These are phyloP conservation scores for Exophiala spinifera DNA, from an alignment of 2,329 filamentous ascomycete species.

Conservation along the genomic window DNA sequence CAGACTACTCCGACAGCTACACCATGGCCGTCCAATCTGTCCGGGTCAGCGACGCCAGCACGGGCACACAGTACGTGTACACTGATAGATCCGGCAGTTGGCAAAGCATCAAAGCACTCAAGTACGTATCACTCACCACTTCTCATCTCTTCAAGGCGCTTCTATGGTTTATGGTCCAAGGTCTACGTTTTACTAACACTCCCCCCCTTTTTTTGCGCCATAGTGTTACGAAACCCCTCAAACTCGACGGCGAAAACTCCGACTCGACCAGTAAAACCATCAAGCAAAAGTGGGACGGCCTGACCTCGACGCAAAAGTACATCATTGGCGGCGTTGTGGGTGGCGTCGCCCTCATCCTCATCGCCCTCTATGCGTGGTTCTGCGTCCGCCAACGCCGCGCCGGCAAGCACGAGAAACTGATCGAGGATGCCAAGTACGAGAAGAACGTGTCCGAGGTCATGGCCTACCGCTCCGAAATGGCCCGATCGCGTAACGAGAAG, in stretches of 20 bases:
- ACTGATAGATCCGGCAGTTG: constrained; percentile 39
- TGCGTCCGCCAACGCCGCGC: constrained; percentile 50
- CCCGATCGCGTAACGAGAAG: constrained; percentile 21
- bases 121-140: too few species aligned
- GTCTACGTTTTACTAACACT: too few species aligned
- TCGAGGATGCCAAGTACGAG: constrained; percentile 48
- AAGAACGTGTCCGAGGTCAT: constrained; percentile 37
- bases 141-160: too few species aligned
- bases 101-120: constrained; percentile 47
- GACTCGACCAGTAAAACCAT: constrained; percentile 21
- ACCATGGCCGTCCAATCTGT: constrained; percentile 78
- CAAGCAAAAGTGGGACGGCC: constrained; percentile 41
- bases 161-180: too few species aligned
- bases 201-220: too few species aligned
- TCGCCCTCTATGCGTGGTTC: constrained; percentile 44
- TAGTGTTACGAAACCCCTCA: constrained; percentile 24
- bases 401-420: constrained; percentile 48
- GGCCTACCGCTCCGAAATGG: constrained; percentile 31
- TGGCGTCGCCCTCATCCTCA: constrained; percentile 32
- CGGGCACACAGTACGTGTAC: constrained; percentile 40
- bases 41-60: constrained; percentile 54
- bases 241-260: constrained; percentile 29
- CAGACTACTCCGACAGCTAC: constrained; percentile 78
- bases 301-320: constrained; percentile 48
- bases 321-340: constrained; percentile 44